Percentiles rank a stretch among this genome's conserved stretches.
phyloP scores from a whole-genome alignment of 257 asterid species.

The Rehmannia glutinosa region DNA sequence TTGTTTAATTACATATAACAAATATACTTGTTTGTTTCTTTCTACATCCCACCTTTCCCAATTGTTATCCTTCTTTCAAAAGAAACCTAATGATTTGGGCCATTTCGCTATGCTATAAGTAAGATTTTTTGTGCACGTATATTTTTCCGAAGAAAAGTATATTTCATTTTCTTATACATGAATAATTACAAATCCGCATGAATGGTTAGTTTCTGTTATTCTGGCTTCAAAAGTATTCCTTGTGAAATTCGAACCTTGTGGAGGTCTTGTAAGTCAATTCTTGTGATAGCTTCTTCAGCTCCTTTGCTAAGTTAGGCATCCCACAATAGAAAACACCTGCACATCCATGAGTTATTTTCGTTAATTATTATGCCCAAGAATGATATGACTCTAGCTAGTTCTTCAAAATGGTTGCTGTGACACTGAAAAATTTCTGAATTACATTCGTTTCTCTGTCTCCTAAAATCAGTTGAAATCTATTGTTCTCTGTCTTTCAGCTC shows the following conservation, averaged over 20 bases:
- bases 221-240: slow-evolving; percentile 58
- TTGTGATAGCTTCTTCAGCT: slow-evolving; percentile 62
- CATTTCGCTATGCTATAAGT: slow-evolving; percentile 24
- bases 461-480: background rate
- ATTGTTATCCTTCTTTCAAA: background rate
- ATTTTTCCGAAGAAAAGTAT: slow-evolving; percentile 21
- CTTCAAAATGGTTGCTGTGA: background rate
- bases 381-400: background rate
- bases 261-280: slow-evolving; percentile 71
- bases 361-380: background rate
- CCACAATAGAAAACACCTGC: slow-evolving; percentile 88
- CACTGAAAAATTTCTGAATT: background rate
- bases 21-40: background rate
- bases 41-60: background rate
- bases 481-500: too few species aligned
- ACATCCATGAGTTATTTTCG: background rate
- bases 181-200: slow-evolving; percentile 24
- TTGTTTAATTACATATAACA: background rate
- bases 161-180: slow-evolving; percentile 22
- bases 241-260: slow-evolving; percentile 77
- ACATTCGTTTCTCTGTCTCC: too few species aligned
- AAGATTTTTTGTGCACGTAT: slow-evolving; percentile 30
- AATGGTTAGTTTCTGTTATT: slow-evolving; percentile 3
- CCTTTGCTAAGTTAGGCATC: slow-evolving; percentile 74
- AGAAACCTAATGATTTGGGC: slow-evolving; percentile 12